These are phyloP conservation scores for Ascochyta fabae DNA, from an alignment of 2,329 filamentous ascomycete species.

Conservation along the genomic window DNA sequence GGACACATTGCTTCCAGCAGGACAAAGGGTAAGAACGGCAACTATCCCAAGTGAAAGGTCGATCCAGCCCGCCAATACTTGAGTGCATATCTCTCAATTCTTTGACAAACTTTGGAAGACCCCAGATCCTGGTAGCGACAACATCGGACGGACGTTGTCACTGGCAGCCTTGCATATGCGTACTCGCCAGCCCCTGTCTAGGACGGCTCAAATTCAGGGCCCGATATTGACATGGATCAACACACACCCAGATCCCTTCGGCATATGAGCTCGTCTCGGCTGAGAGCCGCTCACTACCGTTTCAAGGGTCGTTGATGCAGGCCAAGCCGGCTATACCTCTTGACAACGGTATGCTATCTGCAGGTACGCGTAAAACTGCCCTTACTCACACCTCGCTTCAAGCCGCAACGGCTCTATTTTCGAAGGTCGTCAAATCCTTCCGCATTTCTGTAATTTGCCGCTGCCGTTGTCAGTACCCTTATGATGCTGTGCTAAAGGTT, in stretches of 20 bases:
- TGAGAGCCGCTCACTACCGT: slow-evolving; percentile 31
- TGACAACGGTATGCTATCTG: slow-evolving; percentile 28
- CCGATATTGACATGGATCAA: slow-evolving; percentile 17
- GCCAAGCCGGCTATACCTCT: slow-evolving; percentile 24
- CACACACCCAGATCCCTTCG: slow-evolving; percentile 27
- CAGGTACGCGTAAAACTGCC: slow-evolving; percentile 35
- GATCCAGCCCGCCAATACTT: slow-evolving; percentile 15
- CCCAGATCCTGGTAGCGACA: slow-evolving; percentile 16
- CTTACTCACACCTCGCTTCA: slow-evolving; percentile 5
- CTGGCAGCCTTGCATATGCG: slow-evolving; percentile 14
- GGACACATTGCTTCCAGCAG: slow-evolving; percentile 7
- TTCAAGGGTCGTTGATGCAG: slow-evolving; percentile 20
- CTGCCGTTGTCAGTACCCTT: slow-evolving; percentile 8
- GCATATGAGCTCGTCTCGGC: slow-evolving; percentile 29
- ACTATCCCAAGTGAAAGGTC: slow-evolving; percentile 1
- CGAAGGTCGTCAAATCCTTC: slow-evolving; percentile 12
- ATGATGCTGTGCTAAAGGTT: not conserved
- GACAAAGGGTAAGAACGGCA: not conserved
- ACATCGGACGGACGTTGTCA: slow-evolving; percentile 6
- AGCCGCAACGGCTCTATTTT: slow-evolving; percentile 9
- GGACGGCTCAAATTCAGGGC: slow-evolving; percentile 13
- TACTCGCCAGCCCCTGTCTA: slow-evolving; percentile 15
- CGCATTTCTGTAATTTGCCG: slow-evolving; percentile 6
- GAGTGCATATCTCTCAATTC: slow-evolving; percentile 16
- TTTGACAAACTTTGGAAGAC: slow-evolving; percentile 6